Conservation (phyloP, 2,329 filamentous ascomycete species). For the Aspergillus sp. region DNA sequence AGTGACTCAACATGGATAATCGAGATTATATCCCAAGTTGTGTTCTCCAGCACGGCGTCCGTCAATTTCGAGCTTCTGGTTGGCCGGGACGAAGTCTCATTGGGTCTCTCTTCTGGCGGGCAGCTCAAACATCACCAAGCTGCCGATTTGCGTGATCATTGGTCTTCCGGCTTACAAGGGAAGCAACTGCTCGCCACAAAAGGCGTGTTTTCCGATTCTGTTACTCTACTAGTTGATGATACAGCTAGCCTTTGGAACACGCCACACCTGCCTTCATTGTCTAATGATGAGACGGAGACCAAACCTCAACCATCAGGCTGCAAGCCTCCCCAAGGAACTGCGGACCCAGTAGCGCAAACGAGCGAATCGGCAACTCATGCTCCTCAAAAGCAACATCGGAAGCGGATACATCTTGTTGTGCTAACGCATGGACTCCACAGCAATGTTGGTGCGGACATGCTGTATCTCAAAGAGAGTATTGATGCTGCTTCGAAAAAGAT, state of each 20-base stretch:
- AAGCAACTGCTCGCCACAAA: constrained; percentile 66
- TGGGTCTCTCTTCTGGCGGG: constrained; percentile 67
- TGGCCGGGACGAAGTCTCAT: constrained; percentile 80
- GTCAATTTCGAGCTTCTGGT: constrained; percentile 88
- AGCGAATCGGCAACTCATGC: constrained; percentile 2
- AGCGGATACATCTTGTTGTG: constrained; percentile 81
- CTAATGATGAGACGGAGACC: constrained; percentile 34
- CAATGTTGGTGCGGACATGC: constrained; percentile 94
- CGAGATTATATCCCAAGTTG: constrained; percentile 87
- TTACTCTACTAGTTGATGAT: constrained; percentile 81
- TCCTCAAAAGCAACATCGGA: constrained; percentile 30
- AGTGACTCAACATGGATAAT: constrained; percentile 80
- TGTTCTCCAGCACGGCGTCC: constrained; percentile 87
- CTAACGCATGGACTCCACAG: constrained; percentile 94
- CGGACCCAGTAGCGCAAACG: constrained; percentile 25
- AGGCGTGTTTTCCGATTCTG: constrained; percentile 82
- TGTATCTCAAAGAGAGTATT: constrained; percentile 96
- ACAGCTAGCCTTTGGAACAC: constrained; percentile 91
- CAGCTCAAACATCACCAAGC: constrained; percentile 57
- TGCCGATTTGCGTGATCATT: constrained; percentile 76
- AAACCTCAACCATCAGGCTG: background rate
- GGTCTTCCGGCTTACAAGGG: constrained; percentile 61
- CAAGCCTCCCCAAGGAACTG: constrained; percentile 41
- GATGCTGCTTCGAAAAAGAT: constrained; percentile 71
- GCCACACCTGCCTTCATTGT: constrained; percentile 73